Percentiles rank a stretch among this genome's conserved stretches.
Conservation (phyloP, 2,329 filamentous ascomycete species). For the Neopestalotiopsis rosae region DNA sequence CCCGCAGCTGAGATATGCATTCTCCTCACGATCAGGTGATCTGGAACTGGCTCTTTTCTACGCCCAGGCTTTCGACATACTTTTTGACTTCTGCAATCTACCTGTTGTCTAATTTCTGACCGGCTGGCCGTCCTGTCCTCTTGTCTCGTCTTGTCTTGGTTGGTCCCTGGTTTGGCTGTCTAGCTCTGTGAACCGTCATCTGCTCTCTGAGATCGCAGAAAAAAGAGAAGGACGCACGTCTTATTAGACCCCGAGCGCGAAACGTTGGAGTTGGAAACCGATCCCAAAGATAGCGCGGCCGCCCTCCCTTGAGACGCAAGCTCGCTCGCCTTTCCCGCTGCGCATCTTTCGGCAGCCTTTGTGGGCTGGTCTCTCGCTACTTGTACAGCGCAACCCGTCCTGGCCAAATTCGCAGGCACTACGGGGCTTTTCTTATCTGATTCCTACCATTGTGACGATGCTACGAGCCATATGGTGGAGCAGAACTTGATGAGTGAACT, state of each 20-base stretch:
- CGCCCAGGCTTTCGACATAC: background rate
- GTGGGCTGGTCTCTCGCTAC: background rate
- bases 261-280: background rate
- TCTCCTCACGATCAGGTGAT: background rate
- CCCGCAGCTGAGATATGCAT: constrained; percentile 9
- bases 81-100: background rate
- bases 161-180: constrained; percentile 11
- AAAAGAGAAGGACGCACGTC: too few relatives aligned
- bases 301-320: constrained; percentile 12
- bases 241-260: background rate
- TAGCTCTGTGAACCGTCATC: background rate
- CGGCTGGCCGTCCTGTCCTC: background rate
- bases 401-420: constrained; percentile 8
- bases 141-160: constrained; percentile 11
- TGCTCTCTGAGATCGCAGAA: background rate
- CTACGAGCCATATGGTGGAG: constrained; percentile 11
- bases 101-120: background rate
- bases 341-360: background rate
- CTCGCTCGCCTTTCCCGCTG: background rate
- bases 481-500: constrained; percentile 21
- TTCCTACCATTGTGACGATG: background rate
- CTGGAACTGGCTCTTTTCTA: background rate
- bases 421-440: background rate
- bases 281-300: background rate
- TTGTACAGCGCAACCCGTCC: background rate